These are phyloP conservation scores for Gyromitra esculenta DNA, from an alignment of 2,329 filamentous ascomycete genomes.

Conservation along the genomic window DNA sequence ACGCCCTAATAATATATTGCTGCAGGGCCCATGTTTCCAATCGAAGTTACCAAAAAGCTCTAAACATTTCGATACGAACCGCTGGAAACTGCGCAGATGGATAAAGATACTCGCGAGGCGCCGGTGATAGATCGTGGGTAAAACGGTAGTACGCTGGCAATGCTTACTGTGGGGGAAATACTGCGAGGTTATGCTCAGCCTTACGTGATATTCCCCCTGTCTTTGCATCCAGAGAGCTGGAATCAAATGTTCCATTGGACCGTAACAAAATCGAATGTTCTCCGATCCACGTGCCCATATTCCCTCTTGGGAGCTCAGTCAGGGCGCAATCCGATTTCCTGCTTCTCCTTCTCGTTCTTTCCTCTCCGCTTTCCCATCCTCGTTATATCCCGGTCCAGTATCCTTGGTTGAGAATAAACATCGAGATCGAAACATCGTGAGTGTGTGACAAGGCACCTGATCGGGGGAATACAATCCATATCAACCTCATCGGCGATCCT, in stretches of 20 bases:
- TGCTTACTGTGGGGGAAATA: background rate
- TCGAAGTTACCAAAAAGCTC: background rate
- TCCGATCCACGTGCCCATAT: constrained; percentile 15
- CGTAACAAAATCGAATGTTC: constrained; percentile 14
- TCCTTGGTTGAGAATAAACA: constrained; percentile 15
- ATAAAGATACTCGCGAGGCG: background rate
- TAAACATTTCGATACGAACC: background rate
- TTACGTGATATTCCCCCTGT: constrained; percentile 4
- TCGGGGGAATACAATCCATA: constrained; percentile 20
- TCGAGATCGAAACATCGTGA: constrained; percentile 10
- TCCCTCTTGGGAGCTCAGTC: background rate
- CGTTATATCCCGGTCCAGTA: background rate
- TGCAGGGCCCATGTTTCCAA: background rate
- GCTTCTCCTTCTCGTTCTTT: background rate
- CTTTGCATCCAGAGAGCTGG: background rate
- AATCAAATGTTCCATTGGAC: constrained; percentile 9
- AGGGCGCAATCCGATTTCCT: constrained; percentile 8
- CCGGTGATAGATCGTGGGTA: background rate
- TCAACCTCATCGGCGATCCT: constrained; percentile 34
- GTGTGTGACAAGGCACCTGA: constrained; percentile 8
- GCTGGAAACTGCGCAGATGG: background rate
- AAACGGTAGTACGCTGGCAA: constrained; percentile 2
- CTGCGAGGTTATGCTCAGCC: constrained; percentile 4
- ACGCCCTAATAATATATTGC: constrained; percentile 5
- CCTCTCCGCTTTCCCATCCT: background rate